Base-by-base conservation (phyloP, 2,329 filamentous ascomycete species). In the Venturia pyrina region DNA sequence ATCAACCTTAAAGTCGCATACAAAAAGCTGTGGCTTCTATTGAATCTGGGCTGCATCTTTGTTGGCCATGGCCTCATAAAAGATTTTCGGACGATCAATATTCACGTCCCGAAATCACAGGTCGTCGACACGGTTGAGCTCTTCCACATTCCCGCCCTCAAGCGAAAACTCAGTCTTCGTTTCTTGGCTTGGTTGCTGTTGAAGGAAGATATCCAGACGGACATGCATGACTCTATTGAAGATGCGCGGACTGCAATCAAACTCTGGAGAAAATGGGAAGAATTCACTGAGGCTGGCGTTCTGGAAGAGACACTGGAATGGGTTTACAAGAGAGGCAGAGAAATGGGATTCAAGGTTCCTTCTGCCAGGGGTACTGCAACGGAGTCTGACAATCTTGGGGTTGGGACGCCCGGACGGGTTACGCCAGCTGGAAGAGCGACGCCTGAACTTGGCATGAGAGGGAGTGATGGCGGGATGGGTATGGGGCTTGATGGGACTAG, bases 41-140 rank as follows among this genome's bases (percentile, higher is more conserved):
- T 99, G 41, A 99, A 99, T 73, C 83, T 98, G 0, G 95, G 95
- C 61, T 96, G 92, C 77, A 86, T 90, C 68, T 99, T 99, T 74
- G 85, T 99, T 5, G 95, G 95, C 2, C 95, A 99, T 73, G 93
- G 93, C 4, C 82, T 99, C 53, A 91, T 91, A 70, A 93, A 95
- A 71, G 95, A 99, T 77, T 98, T 99, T 78, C 91, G 95, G 64
- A 96, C 96, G 66, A 96, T 96, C 78, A 99, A 99, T 76, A 97
- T 99, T 66, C 91, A 97, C 75, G 89, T 99, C 0, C 95, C 96
- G 1, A 90, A 89, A 73, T 78, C 85, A 3, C 95, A 99, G 75
- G 89, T 96, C 44, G 91, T 99, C 65, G 95, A 99, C 77, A 99
- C 96, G 0, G 92, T 93, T 70, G 89, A 96, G 69, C 82, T 96